Percentiles rank a stretch among this genome's conserved stretches.
Conservation (phyloP, 768 basidiomycete genomes). For the Crucibulum laeve region DNA sequence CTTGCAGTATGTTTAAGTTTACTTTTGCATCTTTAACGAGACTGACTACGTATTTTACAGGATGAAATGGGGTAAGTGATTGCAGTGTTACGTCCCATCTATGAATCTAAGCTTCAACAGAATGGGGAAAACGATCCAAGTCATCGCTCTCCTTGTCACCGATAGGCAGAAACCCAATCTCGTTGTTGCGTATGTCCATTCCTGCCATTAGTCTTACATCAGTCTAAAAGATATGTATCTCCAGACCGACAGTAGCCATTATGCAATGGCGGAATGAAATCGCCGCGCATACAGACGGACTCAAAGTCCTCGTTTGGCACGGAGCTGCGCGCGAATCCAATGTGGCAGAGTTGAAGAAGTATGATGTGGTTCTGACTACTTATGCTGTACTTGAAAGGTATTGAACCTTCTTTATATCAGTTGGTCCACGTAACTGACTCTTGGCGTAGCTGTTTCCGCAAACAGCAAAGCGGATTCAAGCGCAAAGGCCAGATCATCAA, state of each 20-base stretch:
- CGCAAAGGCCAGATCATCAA: slow-evolving; percentile 79
- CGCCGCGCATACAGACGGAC: slow-evolving; percentile 72
- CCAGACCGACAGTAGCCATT: slow-evolving; percentile 50
- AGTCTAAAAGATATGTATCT: slow-evolving; percentile 42
- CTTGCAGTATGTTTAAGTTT: slow-evolving; percentile 59
- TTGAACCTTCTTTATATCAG: neutral
- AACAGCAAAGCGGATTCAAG: slow-evolving; percentile 91
- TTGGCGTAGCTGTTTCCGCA: slow-evolving; percentile 77
- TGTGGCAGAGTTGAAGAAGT: slow-evolving; percentile 67
- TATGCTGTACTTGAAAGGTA: slow-evolving; percentile 79
- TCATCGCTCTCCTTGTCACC: slow-evolving; percentile 83
- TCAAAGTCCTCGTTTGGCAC: slow-evolving; percentile 93
- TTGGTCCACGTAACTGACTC: neutral
- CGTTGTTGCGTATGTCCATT: slow-evolving; percentile 76
- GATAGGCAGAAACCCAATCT: slow-evolving; percentile 80
- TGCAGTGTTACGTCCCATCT: neutral
- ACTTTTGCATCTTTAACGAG: neutral
- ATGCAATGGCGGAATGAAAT: slow-evolving; percentile 96
- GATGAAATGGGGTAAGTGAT: slow-evolving; percentile 84
- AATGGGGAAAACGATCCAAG: slow-evolving; percentile 97
- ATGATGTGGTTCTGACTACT: slow-evolving; percentile 87
- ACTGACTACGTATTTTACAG: slow-evolving; percentile 25
- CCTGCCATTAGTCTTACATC: slow-evolving; percentile 24
- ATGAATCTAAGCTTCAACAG: slow-evolving; percentile 24
- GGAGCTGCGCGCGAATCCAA: slow-evolving; percentile 71